Percentiles rank a stretch among this genome's conserved stretches.
phyloP scores from a whole-genome alignment of 805 yeast genomes.

The Saccharomyces mikatae region DNA sequence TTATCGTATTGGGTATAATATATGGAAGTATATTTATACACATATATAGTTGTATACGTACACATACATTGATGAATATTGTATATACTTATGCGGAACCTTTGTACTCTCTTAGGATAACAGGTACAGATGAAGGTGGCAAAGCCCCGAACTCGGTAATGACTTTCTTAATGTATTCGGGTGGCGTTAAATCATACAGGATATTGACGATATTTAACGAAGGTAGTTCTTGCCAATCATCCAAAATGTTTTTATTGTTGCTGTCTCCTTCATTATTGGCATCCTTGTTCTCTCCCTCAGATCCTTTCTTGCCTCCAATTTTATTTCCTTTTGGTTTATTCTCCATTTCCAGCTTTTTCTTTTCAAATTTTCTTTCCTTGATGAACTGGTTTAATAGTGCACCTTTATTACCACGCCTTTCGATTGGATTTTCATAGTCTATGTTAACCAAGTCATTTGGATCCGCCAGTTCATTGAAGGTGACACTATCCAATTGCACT shows the following conservation, averaged over 20 bases:
- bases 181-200: constrained; percentile 91
- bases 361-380: constrained; percentile 32
- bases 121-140: constrained; percentile 98
- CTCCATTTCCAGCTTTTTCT: constrained; percentile 20
- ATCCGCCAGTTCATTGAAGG: constrained; percentile 85
- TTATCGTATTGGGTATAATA: not conserved
- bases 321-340: constrained; percentile 8
- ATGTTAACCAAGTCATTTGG: constrained; percentile 58
- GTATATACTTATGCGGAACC: constrained; percentile 24
- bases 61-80: not conserved
- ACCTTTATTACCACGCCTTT: constrained; percentile 42
- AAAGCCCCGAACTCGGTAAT: constrained; percentile 93
- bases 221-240: constrained; percentile 57
- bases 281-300: constrained; percentile 10
- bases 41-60: not conserved
- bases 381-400: constrained; percentile 58
- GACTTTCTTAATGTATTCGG: constrained; percentile 85
- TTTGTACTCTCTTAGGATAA: constrained; percentile 87
- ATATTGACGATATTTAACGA: constrained; percentile 70
- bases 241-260: constrained; percentile 37
- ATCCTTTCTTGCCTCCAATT: not conserved
- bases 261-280: constrained; percentile 23
- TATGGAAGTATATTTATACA: not conserved
- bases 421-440: constrained; percentile 43
- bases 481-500: constrained; percentile 93